These are phyloP conservation scores for Colletotrichum euphorbiae DNA, from an alignment of 2,329 filamentous ascomycete species.

Conservation along the genomic window DNA sequence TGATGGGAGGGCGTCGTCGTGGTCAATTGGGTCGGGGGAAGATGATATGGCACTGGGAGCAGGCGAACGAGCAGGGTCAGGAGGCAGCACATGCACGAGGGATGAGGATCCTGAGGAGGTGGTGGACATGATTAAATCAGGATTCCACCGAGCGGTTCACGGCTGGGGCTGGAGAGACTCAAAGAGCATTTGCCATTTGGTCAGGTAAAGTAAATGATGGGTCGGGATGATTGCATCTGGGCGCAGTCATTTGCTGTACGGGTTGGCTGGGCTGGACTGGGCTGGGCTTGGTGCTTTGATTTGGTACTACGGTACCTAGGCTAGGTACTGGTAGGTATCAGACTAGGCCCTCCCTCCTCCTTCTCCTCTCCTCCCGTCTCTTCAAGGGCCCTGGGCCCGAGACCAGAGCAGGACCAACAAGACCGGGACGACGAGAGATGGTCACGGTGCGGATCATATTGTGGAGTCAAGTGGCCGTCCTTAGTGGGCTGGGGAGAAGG, in stretches of 20 bases:
- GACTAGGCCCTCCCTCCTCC: slow-evolving; percentile 9
- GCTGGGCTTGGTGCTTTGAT: slow-evolving; percentile 25
- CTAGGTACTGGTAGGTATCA: background rate
- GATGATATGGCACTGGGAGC: slow-evolving; percentile 34
- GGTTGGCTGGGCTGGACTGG: slow-evolving; percentile 16
- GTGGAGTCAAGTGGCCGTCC: too few species aligned
- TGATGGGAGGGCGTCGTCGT: slow-evolving; percentile 27
- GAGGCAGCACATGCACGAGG: slow-evolving; percentile 40
- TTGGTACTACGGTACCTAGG: background rate
- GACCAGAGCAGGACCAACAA: background rate
- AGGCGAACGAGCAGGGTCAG: slow-evolving; percentile 26
- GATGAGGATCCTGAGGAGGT: slow-evolving; percentile 35
- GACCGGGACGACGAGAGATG: slow-evolving; percentile 20
- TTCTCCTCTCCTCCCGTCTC: too few species aligned
- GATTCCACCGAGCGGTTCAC: slow-evolving; percentile 31
- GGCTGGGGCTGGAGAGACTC: slow-evolving; percentile 35
- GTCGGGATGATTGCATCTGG: slow-evolving; percentile 24
- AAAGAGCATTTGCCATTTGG: slow-evolving; percentile 19
- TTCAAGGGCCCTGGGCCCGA: too few species aligned
- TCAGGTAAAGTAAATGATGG: slow-evolving; percentile 3
- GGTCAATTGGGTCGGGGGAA: slow-evolving; percentile 35
- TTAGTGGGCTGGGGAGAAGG: slow-evolving; percentile 4
- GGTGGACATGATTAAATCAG: slow-evolving; percentile 39
- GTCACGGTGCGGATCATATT: slow-evolving; percentile 37
- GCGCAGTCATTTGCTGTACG: slow-evolving; percentile 31